Percentiles rank a stretch among this genome's conserved stretches.
phyloP scores from a whole-genome alignment of 176 grass and related monocot species.

The Zea mays region DNA sequence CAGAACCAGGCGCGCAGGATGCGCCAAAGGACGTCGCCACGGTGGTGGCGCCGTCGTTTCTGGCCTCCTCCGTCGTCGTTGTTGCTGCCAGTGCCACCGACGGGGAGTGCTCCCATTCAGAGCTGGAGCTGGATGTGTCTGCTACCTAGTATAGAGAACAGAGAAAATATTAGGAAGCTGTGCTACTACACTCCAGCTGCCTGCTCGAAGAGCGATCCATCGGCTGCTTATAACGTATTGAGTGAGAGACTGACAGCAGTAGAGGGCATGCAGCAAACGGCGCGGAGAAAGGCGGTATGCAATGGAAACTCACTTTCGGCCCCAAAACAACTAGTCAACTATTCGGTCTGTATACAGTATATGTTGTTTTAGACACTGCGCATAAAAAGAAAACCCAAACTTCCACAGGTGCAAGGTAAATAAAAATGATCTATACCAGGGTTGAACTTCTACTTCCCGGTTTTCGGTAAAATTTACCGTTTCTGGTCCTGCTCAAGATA shows the following conservation, averaged over 20 bases:
- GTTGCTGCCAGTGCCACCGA: neutral
- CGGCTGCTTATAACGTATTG: conserved; percentile 18
- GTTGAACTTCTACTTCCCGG: too few species aligned
- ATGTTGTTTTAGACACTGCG: neutral
- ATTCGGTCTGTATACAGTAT: neutral
- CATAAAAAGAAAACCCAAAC: neutral
- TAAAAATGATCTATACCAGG: too few species aligned
- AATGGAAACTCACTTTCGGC: conserved; percentile 41
- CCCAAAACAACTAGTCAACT: conserved; percentile 5
- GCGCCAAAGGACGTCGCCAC: conserved; percentile 24
- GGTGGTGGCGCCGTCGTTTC: neutral
- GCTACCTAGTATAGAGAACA: conserved; percentile 1
- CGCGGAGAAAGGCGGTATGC: conserved; percentile 7
- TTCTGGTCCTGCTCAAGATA: too few species aligned
- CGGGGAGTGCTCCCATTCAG: conserved; percentile 6
- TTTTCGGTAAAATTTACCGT: too few species aligned
- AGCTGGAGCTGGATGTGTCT: neutral
- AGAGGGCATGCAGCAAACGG: neutral
- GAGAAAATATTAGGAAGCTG: neutral
- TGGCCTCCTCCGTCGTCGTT: neutral
- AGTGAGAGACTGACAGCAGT: neutral
- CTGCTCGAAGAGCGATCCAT: conserved; percentile 4
- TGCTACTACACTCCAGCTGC: neutral
- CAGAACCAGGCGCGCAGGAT: conserved; percentile 23
- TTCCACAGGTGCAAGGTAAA: neutral